A percentile compares a stretch with the other conserved stretches of the same genome.
phyloP scores from a whole-genome alignment of 805 yeast species.

The Barnettozyma sp. region DNA sequence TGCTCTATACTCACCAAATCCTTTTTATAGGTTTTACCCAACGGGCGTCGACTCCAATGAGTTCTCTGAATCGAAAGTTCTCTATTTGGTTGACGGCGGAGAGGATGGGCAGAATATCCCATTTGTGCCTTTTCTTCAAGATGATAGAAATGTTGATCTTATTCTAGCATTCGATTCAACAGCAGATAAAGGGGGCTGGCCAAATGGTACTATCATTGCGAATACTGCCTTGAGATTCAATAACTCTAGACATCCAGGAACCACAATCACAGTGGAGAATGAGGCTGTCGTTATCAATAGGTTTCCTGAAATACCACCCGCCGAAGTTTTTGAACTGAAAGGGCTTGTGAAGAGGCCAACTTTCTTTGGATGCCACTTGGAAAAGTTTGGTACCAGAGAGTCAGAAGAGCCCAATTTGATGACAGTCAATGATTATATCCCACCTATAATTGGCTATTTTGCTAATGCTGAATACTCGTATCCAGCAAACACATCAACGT shows the following conservation, averaged over 20 bases:
- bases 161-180: slow-evolving; percentile 57
- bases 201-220: slow-evolving; percentile 50
- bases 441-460: slow-evolving; percentile 49
- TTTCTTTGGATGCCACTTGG: slow-evolving; percentile 66
- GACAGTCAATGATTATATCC: slow-evolving; percentile 23
- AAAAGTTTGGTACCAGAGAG: slow-evolving; percentile 11
- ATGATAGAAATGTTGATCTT: slow-evolving; percentile 53
- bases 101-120: slow-evolving; percentile 74
- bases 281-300: slow-evolving; percentile 32
- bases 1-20: slow-evolving; percentile 57
- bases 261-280: slow-evolving; percentile 34
- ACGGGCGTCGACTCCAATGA: slow-evolving; percentile 9
- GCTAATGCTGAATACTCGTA: slow-evolving; percentile 39
- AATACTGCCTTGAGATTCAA: slow-evolving; percentile 26
- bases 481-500: slow-evolving; percentile 51
- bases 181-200: slow-evolving; percentile 46
- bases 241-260: slow-evolving; percentile 14
- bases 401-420: slow-evolving; percentile 6
- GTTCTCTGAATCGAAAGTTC: slow-evolving; percentile 25
- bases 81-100: slow-evolving; percentile 70
- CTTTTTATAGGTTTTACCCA: slow-evolving; percentile 36
- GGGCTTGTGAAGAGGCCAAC: slow-evolving; percentile 56
- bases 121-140: slow-evolving; percentile 54
- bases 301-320: slow-evolving; percentile 61
- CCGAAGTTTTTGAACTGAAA: slow-evolving; percentile 36